Evolutionary conservation across 371 early-diverging fungal genomes (phyloP).

Genomic region (Basidiobolus heterosporus): DNA sequence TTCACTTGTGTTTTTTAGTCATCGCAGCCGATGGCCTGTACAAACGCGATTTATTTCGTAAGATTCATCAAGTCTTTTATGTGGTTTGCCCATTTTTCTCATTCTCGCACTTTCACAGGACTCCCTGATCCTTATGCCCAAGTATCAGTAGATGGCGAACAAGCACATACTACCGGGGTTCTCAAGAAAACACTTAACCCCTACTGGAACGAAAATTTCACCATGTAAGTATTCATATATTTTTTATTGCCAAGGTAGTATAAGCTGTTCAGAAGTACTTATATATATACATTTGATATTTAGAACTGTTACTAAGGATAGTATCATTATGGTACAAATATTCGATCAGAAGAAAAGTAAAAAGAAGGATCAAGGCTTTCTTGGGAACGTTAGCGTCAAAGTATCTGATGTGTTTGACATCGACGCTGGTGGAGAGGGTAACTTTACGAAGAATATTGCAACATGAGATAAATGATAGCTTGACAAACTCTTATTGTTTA

Average conservation of each 20-base stretch:
- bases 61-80: constrained; percentile 12
- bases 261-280: not conserved
- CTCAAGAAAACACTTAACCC: constrained; percentile 62
- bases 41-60: constrained; percentile 84
- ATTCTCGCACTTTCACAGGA: constrained; percentile 13
- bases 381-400: constrained; percentile 81
- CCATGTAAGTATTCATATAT: constrained; percentile 25
- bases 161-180: constrained; percentile 61
- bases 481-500: constrained; percentile 9
- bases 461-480: not conserved
- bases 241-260: not conserved
- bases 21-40: constrained; percentile 82
- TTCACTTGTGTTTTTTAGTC: constrained; percentile 22
- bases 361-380: constrained; percentile 83
- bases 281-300: not conserved
- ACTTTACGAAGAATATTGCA: not conserved
- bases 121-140: constrained; percentile 76
- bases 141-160: constrained; percentile 76
- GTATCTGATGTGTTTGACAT: constrained; percentile 65
- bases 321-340: constrained; percentile 80
- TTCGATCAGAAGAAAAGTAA: constrained; percentile 93
- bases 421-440: constrained; percentile 51
- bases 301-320: constrained; percentile 51
- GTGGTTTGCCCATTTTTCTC: not conserved
- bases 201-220: constrained; percentile 65